A percentile compares a stretch with the other conserved stretches of the same genome.
These are phyloP conservation scores for Selaginella moellendorffii DNA, from an alignment of 75 land plant species.

Conservation along the genomic window DNA sequence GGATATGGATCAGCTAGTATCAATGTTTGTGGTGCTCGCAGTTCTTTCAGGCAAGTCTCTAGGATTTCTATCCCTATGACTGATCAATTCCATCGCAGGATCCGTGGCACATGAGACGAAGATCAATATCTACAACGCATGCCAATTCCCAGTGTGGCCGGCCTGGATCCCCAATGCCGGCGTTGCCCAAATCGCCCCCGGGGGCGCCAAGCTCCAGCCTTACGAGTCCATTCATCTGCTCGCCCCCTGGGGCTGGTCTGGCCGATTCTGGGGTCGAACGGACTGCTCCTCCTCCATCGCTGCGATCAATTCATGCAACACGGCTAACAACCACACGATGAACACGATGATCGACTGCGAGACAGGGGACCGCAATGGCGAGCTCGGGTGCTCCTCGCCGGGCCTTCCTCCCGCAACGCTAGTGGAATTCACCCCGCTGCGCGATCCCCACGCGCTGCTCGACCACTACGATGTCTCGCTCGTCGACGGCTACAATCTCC, in stretches of 20 bases:
- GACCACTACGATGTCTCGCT: conserved; percentile 2
- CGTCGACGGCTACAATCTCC: neutral
- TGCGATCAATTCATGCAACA: too few relatives aligned
- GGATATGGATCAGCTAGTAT: too few relatives aligned
- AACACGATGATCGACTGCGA: too few relatives aligned
- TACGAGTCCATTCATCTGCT: neutral
- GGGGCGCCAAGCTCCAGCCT: neutral
- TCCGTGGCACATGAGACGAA: too few relatives aligned
- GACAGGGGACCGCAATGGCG: neutral
- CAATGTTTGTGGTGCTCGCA: too few relatives aligned
- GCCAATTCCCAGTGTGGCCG: conserved; percentile 3
- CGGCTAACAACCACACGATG: neutral
- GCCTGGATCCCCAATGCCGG: neutral
- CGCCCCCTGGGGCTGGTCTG: neutral
- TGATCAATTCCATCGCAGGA: too few relatives aligned
- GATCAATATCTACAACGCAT: neutral
- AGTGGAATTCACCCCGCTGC: conserved; percentile 5
- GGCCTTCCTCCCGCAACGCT: conserved; percentile 1
- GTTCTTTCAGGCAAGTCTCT: too few relatives aligned
- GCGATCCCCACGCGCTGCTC: neutral
- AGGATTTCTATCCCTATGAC: too few relatives aligned
- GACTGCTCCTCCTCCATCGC: too few relatives aligned
- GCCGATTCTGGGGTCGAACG: neutral
- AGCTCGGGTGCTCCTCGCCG: neutral
- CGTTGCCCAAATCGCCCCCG: neutral